Base-by-base conservation (phyloP, 2,329 filamentous ascomycete species). In the Elsinoe necatrix region DNA sequence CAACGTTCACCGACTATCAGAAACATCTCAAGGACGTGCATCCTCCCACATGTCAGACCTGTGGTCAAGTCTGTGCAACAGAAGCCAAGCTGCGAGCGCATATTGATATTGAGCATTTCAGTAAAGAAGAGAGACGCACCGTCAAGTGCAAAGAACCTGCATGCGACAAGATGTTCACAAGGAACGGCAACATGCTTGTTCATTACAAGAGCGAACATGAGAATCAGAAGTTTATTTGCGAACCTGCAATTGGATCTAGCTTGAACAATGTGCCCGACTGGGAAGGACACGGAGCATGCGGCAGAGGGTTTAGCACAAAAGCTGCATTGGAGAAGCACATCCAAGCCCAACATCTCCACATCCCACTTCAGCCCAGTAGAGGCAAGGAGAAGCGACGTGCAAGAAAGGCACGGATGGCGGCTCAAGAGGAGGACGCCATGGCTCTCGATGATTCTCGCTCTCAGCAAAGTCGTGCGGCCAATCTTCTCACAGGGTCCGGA, bases 311-410 rank as follows among this genome's bases (percentile, higher is more conserved):
- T 65, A 80, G 81, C 58, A 87, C 85, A 60, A 95, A 95, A 69
- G 79, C 82, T 16, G 83, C 83, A 27, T 78, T 96, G 0, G 87
- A 92, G 68, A 86, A 93, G 62, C 92, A 97, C 67, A 79, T 96
- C 43, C 84, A 88, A 18, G 89, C 86, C 48, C 80, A 88, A 20
- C 92, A 97, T 68, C 75, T 95, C 23, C 82, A 84, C n/a, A 72
- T 81, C 20, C 71, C 60, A 45, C 9, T 51, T 27, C 20, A 61
- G 58, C 54, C 57, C 5, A 54, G 59, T 9, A 56, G 69, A 9
- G 73, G 71, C 57, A 67, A 67, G 57, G 72, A 66, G 47, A 71
- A 66, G 65, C 67, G 69, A 61, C 61, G 67, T 51, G 64, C 66
- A 58, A 59, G 55, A 25, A 54, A 70, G 71, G 62, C 72, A 75